Percentiles rank a stretch among this genome's conserved stretches.
phyloP scores from a whole-genome alignment of 31 red algal species.

The Odonthalia washingtoniensis region DNA sequence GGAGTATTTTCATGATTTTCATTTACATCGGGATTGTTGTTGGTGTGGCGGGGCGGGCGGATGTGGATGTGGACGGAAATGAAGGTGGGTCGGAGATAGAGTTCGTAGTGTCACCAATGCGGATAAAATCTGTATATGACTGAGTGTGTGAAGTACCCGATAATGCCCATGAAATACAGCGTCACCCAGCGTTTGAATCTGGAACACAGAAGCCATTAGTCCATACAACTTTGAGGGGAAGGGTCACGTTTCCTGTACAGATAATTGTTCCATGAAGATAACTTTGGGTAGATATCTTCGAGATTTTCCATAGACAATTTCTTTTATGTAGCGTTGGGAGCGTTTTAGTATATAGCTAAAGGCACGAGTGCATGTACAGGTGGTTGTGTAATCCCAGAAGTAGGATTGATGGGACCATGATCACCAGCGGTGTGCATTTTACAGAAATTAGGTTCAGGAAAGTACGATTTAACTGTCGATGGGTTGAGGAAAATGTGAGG shows the following conservation, averaged over 20 bases:
- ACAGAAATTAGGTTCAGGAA: conserved; percentile 63
- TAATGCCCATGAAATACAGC: too few relatives aligned
- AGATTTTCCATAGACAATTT: conserved; percentile 34
- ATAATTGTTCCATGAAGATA: conserved; percentile 56
- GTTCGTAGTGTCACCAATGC: not conserved
- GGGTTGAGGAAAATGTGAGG: conserved; percentile 75
- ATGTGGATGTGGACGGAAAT: not conserved
- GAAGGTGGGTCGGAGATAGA: not conserved
- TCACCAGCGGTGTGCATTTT: conserved; percentile 36
- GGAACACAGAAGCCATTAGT: too few relatives aligned
- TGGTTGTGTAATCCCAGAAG: conserved; percentile 67
- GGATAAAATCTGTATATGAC: not conserved
- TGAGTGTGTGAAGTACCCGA: too few relatives aligned
- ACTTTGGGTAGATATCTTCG: conserved; percentile 42
- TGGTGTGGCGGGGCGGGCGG: not conserved
- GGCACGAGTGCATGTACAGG: conserved; percentile 64
- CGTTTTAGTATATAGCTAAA: conserved; percentile 52
- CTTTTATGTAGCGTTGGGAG: conserved; percentile 24
- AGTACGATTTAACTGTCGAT: conserved; percentile 51
- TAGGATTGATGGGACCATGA: conserved; percentile 20
- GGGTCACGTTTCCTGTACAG: conserved; percentile 56
- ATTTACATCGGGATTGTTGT: not conserved
- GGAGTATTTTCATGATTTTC: too few relatives aligned
- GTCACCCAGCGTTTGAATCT: too few relatives aligned
- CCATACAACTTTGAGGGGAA: too few relatives aligned